Conservation (phyloP, 495 filamentous ascomycete species). For the Chlorociboria aeruginascens region DNA sequence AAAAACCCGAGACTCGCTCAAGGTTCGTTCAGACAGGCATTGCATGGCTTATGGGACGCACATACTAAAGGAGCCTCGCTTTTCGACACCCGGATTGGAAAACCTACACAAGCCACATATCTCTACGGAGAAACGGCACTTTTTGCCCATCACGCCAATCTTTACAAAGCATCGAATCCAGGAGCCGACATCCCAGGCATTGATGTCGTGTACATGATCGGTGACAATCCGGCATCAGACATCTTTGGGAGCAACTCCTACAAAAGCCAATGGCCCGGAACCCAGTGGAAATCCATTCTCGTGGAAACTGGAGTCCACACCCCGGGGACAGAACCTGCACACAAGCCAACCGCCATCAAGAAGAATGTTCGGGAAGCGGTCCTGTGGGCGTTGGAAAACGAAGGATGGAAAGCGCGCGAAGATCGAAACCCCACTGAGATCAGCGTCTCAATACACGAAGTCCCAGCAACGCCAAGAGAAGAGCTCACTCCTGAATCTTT, state of each 20-base stretch:
- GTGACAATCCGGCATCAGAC: slow-evolving; percentile 87
- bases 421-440: too few relatives aligned
- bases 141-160: slow-evolving; percentile 36
- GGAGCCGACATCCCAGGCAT: slow-evolving; percentile 12
- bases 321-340: slow-evolving; percentile 20
- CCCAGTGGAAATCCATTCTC: slow-evolving; percentile 64
- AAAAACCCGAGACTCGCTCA: slow-evolving; percentile 71
- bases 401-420: too few relatives aligned
- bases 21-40: slow-evolving; percentile 70
- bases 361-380: slow-evolving; percentile 22
- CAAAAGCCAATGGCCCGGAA: slow-evolving; percentile 40
- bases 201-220: slow-evolving; percentile 83
- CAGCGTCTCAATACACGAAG: too few relatives aligned
- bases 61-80: slow-evolving; percentile 49
- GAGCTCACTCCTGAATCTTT: too few relatives aligned
- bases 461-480: too few relatives aligned
- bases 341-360: slow-evolving; percentile 14
- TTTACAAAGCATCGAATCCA: slow-evolving; percentile 17
- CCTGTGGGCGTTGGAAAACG: slow-evolving; percentile 13
- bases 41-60: slow-evolving; percentile 63
- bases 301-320: slow-evolving; percentile 71
- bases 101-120: slow-evolving; percentile 66
- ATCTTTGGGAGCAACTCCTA: slow-evolving; percentile 75
- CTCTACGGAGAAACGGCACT: slow-evolving; percentile 67
- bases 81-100: slow-evolving; percentile 55